Evolutionary conservation across 2,329 filamentous ascomycete genomes (phyloP).

Genomic region (Xylaria sp.): DNA sequence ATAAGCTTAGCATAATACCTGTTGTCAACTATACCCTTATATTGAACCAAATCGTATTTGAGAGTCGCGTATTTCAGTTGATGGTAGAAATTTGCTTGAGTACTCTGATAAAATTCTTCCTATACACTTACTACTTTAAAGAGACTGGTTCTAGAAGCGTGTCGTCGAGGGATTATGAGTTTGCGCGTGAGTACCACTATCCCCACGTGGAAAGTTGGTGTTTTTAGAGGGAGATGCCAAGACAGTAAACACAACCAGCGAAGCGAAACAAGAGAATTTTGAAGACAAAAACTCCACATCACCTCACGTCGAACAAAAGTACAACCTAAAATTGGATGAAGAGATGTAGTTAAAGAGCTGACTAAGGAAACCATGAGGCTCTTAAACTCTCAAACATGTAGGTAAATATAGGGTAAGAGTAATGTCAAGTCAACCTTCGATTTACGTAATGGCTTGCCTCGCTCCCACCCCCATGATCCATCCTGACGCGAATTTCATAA

Average conservation of each 20-base stretch:
- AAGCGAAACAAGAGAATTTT: not conserved
- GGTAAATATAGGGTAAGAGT: slow-evolving; percentile 2
- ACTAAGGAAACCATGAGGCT: slow-evolving; percentile 5
- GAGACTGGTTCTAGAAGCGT: not conserved
- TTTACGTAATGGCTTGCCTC: slow-evolving; percentile 24
- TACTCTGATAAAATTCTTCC: not conserved
- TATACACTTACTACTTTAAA: not conserved
- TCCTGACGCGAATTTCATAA: too few species aligned
- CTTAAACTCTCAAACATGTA: not conserved
- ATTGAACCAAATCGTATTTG: not conserved
- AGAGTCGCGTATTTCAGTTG: not conserved
- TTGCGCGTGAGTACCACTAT: not conserved
- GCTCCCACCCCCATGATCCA: not conserved
- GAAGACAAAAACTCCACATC: not conserved
- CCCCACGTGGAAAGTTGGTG: too few species aligned
- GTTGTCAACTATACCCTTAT: slow-evolving; percentile 18
- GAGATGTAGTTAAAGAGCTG: slow-evolving; percentile 14
- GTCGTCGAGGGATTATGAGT: not conserved
- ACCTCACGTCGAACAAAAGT: not conserved
- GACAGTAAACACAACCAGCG: not conserved
- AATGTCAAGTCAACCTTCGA: slow-evolving; percentile 3
- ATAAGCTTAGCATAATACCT: slow-evolving; percentile 21
- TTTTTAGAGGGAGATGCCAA: not conserved
- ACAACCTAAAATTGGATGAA: not conserved
- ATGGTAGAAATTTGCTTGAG: not conserved